Evolutionary conservation across 2,329 filamentous ascomycete genomes (phyloP).

Genomic region (Orbilia oligospora): DNA sequence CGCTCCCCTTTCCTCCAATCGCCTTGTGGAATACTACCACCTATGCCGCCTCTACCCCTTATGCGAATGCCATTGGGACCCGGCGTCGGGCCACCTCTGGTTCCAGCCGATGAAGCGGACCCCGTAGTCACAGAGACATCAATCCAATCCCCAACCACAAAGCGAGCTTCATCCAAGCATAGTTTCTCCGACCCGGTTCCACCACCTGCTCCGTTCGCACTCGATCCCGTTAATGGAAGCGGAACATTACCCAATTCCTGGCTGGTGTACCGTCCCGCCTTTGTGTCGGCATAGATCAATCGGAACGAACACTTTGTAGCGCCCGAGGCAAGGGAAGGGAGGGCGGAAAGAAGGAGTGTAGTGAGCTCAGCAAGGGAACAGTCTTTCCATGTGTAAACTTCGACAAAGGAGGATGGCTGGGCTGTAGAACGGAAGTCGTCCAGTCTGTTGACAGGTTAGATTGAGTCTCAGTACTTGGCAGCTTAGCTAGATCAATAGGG

Average conservation of each 20-base stretch:
- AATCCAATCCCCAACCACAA: conserved; percentile 91
- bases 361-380: conserved; percentile 86
- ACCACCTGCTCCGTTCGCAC: conserved; percentile 74
- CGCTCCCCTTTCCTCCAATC: conserved; percentile 58
- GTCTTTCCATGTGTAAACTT: conserved; percentile 88
- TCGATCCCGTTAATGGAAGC: conserved; percentile 37
- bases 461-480: conserved; percentile 64
- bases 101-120: conserved; percentile 37
- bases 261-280: conserved; percentile 75
- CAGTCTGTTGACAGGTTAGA: conserved; percentile 70
- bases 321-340: conserved; percentile 78
- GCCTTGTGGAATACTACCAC: conserved; percentile 42
- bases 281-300: conserved; percentile 84
- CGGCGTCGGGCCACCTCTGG: conserved; percentile 11
- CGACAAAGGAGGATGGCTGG: conserved; percentile 77
- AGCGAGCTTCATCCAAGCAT: conserved; percentile 81
- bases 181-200: conserved; percentile 70
- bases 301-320: conserved; percentile 90
- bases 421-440: conserved; percentile 77
- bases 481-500: conserved; percentile 63
- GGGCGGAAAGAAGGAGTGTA: conserved; percentile 78
- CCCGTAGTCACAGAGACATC: conserved; percentile 74
- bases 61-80: conserved; percentile 54
- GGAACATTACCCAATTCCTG: conserved; percentile 84
- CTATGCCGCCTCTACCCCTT: conserved; percentile 48